Percentiles rank a stretch among this genome's conserved stretches.
Evolutionary conservation across 257 asterid genomes (phyloP).

Genomic region (Nicotiana attenuata): DNA sequence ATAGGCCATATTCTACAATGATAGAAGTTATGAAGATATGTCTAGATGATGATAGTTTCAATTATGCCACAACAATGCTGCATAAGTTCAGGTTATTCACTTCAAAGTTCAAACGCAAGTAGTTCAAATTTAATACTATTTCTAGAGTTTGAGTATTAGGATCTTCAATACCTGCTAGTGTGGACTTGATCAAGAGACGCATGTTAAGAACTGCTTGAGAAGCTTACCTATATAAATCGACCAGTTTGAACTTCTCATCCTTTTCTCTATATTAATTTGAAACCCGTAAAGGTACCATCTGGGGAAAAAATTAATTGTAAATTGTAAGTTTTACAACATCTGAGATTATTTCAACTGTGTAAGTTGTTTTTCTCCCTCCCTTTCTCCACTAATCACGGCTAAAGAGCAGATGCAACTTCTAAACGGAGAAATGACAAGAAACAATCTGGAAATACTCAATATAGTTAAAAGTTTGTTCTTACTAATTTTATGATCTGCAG

Average conservation of each 20-base stretch:
- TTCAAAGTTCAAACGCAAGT: background rate
- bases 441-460: background rate
- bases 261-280: background rate
- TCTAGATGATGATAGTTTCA: constrained; percentile 65
- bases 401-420: constrained; percentile 7
- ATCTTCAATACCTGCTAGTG: background rate
- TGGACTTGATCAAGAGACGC: background rate
- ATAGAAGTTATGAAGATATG: constrained; percentile 50
- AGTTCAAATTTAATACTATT: background rate
- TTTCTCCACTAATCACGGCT: constrained; percentile 4
- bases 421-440: background rate
- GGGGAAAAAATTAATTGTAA: background rate
- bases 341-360: background rate
- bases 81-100: constrained; percentile 65
- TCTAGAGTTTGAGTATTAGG: background rate
- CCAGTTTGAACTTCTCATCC: background rate
- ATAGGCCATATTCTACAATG: constrained; percentile 40
- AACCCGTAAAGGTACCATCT: background rate
- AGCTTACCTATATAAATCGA: background rate
- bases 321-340: background rate
- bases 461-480: background rate
- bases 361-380: background rate
- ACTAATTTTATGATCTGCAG: constrained; percentile 39
- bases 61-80: constrained; percentile 65
- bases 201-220: background rate